A percentile compares a stretch with the other conserved stretches of the same genome.
phyloP scores from a whole-genome alignment of 2,329 filamentous ascomycete genomes.

The Diplocarpon rosae region DNA sequence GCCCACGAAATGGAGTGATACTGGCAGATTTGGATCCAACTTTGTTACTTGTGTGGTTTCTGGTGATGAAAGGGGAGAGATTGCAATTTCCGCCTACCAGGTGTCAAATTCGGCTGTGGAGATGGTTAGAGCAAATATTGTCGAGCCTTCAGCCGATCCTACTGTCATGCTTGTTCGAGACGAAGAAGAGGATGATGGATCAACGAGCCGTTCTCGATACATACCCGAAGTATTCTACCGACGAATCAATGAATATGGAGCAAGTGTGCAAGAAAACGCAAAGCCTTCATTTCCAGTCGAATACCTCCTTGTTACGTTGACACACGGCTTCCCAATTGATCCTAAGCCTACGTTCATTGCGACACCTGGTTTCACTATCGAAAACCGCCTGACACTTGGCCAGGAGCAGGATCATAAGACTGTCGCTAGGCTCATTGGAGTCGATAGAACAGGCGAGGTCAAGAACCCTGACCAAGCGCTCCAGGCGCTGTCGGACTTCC shows the following conservation, averaged over 20 bases:
- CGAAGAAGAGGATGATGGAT: conserved; percentile 74
- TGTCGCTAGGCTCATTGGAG: conserved; percentile 54
- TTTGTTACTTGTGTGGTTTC: conserved; percentile 95
- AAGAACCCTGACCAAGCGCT: conserved; percentile 52
- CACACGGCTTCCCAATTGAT: conserved; percentile 83
- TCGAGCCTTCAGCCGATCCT: conserved; percentile 90
- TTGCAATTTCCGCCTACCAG: conserved; percentile 84
- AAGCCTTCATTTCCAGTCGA: conserved; percentile 95
- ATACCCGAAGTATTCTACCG: conserved; percentile 97
- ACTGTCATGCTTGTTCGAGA: conserved; percentile 88
- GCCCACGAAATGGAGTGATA: conserved; percentile 93
- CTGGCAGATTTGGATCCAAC: conserved; percentile 84
- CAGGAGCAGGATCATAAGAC: conserved; percentile 69
- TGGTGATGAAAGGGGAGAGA: conserved; percentile 82
- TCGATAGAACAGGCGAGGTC: conserved; percentile 41
- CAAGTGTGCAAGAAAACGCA: conserved; percentile 92
- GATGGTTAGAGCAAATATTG: conserved; percentile 90
- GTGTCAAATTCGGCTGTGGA: conserved; percentile 92
- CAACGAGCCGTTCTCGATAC: conserved; percentile 62
- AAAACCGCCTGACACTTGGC: conserved; percentile 81
- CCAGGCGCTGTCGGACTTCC: conserved; percentile 78
- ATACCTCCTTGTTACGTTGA: conserved; percentile 90
- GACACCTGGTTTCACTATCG: conserved; percentile 64
- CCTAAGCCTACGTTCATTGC: conserved; percentile 67
- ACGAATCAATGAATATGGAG: conserved; percentile 90